Base-by-base conservation (phyloP, 2,329 filamentous ascomycete species). In the Aureobasidium sp. region DNA sequence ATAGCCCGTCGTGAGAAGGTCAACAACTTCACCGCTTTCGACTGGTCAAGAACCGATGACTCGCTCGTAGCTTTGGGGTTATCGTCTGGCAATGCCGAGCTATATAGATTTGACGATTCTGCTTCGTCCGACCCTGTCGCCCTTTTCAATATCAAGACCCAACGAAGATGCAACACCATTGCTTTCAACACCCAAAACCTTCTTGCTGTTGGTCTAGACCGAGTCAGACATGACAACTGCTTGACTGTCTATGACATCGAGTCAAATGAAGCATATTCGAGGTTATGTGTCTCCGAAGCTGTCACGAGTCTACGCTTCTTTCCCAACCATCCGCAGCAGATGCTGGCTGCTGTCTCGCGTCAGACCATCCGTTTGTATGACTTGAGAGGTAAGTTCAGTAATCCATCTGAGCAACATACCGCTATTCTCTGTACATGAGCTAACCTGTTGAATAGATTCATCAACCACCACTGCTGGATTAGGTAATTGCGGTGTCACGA, bases 301-400 rank as follows among this genome's bases (percentile, higher is more conserved):
- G 86, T 94, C 25, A 89, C 87, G 1, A 92, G 88, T 68, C 84
- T 92, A 66, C 86, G 88, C 67, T 95, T 93, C 76, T 92, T 93
- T 62, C 82, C 88, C 61, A 83, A 88, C 64, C 87, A 85, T 64
- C 88, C 89, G 9, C 83, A 90, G 64, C 88, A 86, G 23, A 75
- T 94, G 11, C 83, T 92, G 29, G 85, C 86, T 29, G 89, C 88
- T 0, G 87, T 92, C 53, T 89, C 89, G 65, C 83, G 87, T 45
- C 84, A 89, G 64, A 88, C 86, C 38, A 80, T 94, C 47, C 80
- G 88, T 17, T 82, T 93, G 29, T 90, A 91, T 67, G 90, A 94
- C 73, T 77, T 95, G 54, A 78, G 90, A 79, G 88, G 87, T 89
- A 74, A 66, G 73, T 68, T 54, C 21, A 6, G 7, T 8, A 3